These are phyloP conservation scores for Wickerhamomyces queroliae DNA, from an alignment of 805 yeast genomes.

Conservation along the genomic window DNA sequence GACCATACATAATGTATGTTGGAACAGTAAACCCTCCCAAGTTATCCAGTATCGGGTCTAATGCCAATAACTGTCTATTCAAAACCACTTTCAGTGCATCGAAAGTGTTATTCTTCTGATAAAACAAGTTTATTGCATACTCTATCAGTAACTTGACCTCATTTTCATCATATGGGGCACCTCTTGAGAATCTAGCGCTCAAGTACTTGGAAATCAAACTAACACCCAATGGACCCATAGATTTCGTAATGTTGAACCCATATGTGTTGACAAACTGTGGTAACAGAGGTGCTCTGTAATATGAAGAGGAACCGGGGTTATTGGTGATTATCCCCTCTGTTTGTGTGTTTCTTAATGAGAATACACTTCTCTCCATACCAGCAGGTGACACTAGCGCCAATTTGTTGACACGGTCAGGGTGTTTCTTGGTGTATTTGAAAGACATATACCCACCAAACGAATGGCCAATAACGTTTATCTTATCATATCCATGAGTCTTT, in stretches of 20 bases:
- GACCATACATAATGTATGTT: conserved; percentile 45
- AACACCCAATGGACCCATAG: conserved; percentile 37
- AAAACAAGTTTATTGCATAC: conserved; percentile 16
- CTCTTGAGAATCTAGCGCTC: conserved; percentile 22
- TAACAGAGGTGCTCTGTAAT: conserved; percentile 21
- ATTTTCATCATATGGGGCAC: conserved; percentile 7
- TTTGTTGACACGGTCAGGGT: conserved; percentile 48
- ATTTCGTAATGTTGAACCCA: conserved; percentile 43
- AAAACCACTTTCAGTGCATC: conserved; percentile 10
- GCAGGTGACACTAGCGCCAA: conserved; percentile 68
- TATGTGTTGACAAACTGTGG: conserved; percentile 26
- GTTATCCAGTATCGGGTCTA: conserved; percentile 61
- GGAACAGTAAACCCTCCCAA: conserved; percentile 31
- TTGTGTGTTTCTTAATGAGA: conserved; percentile 39
- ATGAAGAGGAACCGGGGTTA: conserved; percentile 17
- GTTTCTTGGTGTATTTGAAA: conserved; percentile 51
- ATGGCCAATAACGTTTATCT: conserved; percentile 66
- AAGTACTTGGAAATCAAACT: conserved; percentile 28
- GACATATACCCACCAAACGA: conserved; percentile 78
- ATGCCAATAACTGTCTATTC: conserved; percentile 40
- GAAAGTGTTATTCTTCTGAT: conserved; percentile 17
- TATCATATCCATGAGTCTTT: conserved; percentile 35
- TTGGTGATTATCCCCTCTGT: conserved; percentile 6
- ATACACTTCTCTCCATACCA: conserved; percentile 68
- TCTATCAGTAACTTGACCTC: conserved; percentile 14